These are phyloP conservation scores for Asterella californica DNA, from an alignment of 225 moss, liverwort and hornwort species.

Conservation along the genomic window DNA sequence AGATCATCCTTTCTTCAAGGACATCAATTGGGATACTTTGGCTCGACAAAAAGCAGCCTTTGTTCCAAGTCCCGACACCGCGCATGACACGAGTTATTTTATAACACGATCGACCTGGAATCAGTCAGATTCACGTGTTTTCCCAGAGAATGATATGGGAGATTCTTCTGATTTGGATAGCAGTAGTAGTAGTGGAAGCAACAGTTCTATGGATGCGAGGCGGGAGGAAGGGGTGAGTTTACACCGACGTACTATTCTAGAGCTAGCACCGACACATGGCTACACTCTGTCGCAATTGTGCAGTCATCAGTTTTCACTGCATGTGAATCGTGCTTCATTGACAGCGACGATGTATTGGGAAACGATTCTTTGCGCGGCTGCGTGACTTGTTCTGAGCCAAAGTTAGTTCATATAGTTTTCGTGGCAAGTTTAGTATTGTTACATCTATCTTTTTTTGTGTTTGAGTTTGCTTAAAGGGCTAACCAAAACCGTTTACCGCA, in stretches of 20 bases:
- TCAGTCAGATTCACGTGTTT: constrained; percentile 61
- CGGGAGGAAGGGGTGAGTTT: constrained; percentile 70
- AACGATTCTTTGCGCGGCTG: neutral
- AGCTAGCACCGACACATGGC: neutral
- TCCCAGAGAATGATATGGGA: constrained; percentile 63
- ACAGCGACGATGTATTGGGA: neutral
- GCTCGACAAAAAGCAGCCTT: constrained; percentile 98
- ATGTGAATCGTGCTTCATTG: neutral
- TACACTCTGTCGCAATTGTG: neutral
- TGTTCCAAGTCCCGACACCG: constrained; percentile 91
- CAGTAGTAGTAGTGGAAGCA: constrained; percentile 85
- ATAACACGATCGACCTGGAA: constrained; percentile 87
- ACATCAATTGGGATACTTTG: constrained; percentile 93
- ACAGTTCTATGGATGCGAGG: constrained; percentile 80
- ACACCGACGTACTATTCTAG: neutral
- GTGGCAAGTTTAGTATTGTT: neutral
- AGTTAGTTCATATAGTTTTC: neutral
- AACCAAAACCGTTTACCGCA: neutral
- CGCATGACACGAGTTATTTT: constrained; percentile 95
- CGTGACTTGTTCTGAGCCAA: neutral
- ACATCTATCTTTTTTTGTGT: neutral
- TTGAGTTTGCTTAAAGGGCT: neutral
- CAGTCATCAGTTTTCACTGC: neutral
- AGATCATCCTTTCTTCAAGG: constrained; percentile 87
- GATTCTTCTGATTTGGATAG: constrained; percentile 70